Evolutionary conservation across 306 rosid genomes (phyloP).

Genomic region (Malus domestica): DNA sequence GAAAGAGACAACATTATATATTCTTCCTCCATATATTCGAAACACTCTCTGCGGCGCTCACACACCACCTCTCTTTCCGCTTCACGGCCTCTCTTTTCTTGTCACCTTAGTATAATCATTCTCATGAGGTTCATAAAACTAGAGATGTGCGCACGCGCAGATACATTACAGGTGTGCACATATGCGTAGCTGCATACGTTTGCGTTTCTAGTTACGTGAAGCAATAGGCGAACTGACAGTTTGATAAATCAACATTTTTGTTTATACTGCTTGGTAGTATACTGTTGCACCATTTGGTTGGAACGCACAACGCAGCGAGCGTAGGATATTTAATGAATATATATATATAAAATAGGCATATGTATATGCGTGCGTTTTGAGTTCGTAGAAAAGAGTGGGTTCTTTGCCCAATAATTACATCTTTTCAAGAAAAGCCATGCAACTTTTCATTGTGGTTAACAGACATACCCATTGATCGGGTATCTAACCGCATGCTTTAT

Average conservation of each 20-base stretch:
- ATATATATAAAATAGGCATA: no score
- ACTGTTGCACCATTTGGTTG: slow-evolving; percentile 34
- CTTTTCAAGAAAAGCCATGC: no score
- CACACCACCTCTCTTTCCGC: not conserved
- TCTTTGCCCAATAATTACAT: no score
- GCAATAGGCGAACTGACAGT: not conserved
- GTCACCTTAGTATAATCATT: not conserved
- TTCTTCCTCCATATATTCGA: not conserved
- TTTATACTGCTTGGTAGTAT: not conserved
- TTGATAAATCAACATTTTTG: not conserved
- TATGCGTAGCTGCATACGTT: not conserved
- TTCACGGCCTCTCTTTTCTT: not conserved
- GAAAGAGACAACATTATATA: not conserved
- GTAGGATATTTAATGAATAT: no score
- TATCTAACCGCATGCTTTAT: no score
- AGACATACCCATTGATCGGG: no score
- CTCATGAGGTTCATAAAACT: not conserved
- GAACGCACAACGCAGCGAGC: slow-evolving; percentile 28
- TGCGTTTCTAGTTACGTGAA: not conserved
- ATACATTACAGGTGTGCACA: not conserved
- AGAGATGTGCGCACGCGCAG: no score
- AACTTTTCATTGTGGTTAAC: no score
- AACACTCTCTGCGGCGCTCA: not conserved
- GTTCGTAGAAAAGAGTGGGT: no score
- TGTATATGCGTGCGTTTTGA: no score